phyloP scores from a whole-genome alignment of 225 moss, liverwort and hornwort genomes.

The Asterella californica region DNA sequence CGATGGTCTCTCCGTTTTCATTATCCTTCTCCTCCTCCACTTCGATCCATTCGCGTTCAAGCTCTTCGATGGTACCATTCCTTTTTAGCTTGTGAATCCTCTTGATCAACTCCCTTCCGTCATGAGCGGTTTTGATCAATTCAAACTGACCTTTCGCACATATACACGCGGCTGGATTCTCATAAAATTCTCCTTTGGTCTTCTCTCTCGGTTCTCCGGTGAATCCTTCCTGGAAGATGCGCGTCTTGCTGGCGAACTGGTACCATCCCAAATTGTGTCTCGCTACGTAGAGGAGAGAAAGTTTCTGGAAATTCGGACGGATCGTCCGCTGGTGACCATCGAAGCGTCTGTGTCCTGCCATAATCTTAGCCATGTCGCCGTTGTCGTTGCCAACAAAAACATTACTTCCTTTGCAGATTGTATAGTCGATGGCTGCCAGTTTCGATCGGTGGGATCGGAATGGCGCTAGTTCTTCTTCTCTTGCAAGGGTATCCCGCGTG shows the following conservation, averaged over 20 bases:
- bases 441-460: conserved; percentile 62
- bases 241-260: conserved; percentile 59
- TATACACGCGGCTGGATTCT: conserved; percentile 73
- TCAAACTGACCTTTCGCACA: conserved; percentile 28
- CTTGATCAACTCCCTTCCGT: not conserved
- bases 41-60: not conserved
- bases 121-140: not conserved
- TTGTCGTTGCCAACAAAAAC: conserved; percentile 91
- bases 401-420: conserved; percentile 78
- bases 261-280: conserved; percentile 66
- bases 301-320: conserved; percentile 75
- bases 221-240: conserved; percentile 69
- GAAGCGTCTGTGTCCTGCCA: conserved; percentile 90
- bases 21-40: not conserved
- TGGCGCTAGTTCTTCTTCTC: conserved; percentile 45
- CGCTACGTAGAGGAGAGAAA: conserved; percentile 57
- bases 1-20: not conserved
- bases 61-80: not conserved
- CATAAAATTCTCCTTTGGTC: conserved; percentile 70
- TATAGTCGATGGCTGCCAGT: conserved; percentile 92
- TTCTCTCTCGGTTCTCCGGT: conserved; percentile 87
- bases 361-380: conserved; percentile 79
- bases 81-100: not conserved
- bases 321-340: conserved; percentile 88
- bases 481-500: conserved; percentile 58